Conservation (phyloP, 495 filamentous ascomycete species). For the Tuber indicum region DNA sequence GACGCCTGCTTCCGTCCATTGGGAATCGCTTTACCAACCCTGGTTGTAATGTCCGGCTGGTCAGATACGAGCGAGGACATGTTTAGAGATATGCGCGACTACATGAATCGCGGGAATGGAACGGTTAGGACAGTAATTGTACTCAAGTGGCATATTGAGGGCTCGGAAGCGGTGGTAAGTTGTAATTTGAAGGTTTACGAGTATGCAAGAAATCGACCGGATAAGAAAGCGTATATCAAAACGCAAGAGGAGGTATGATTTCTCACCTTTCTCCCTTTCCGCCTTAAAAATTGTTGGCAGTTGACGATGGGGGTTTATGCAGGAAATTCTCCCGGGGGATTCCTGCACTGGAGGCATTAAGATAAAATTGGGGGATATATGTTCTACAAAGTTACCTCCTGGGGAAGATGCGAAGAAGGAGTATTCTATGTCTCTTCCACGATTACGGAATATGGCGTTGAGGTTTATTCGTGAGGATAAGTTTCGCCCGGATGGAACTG, state of each 20-base stretch:
- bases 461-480: background rate
- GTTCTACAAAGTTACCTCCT: background rate
- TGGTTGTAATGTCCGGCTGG: background rate
- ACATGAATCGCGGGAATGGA: background rate
- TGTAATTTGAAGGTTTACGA: background rate
- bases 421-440: background rate
- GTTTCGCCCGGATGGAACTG: background rate
- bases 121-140: background rate
- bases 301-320: background rate
- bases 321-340: background rate
- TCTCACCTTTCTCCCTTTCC: background rate
- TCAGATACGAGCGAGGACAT: background rate
- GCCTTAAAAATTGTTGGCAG: background rate
- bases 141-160: background rate
- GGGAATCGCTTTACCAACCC: background rate
- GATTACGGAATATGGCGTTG: background rate
- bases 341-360: background rate
- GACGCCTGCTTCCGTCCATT: background rate
- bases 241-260: background rate
- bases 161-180: background rate
- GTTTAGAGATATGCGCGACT: background rate
- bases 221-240: background rate
- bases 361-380: background rate
- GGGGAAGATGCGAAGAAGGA: background rate
- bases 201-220: background rate